A percentile compares a stretch with the other conserved stretches of the same genome.
These are phyloP conservation scores for Mucor circinelloides DNA, from an alignment of 371 early-diverging fungal species.

Conservation along the genomic window DNA sequence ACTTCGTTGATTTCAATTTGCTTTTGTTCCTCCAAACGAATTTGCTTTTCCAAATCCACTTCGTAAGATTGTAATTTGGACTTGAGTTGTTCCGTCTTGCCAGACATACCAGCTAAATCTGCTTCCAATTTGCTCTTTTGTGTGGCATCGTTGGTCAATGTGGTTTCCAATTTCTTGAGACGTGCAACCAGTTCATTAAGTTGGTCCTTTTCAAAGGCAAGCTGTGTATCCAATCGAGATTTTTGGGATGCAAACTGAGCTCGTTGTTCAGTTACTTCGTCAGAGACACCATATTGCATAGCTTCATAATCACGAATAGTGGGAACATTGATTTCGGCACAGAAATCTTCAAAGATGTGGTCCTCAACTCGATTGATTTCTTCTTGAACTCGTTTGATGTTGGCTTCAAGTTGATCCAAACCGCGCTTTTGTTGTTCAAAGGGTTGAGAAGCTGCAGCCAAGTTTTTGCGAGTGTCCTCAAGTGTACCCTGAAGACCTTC, in stretches of 20 bases:
- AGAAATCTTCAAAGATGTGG: slow-evolving; percentile 79
- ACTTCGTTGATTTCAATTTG: slow-evolving; percentile 59
- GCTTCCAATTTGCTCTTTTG: slow-evolving; percentile 36
- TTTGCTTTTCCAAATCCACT: slow-evolving; percentile 49
- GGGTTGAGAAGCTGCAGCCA: slow-evolving; percentile 11
- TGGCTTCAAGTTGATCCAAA: slow-evolving; percentile 43
- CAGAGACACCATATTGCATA: slow-evolving; percentile 65
- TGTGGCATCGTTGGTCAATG: slow-evolving; percentile 36
- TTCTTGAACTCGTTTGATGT: slow-evolving; percentile 43
- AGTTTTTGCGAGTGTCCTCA: slow-evolving; percentile 15
- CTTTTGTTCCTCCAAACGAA: slow-evolving; percentile 47
- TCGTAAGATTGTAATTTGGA: slow-evolving; percentile 22
- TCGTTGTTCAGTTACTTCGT: slow-evolving; percentile 73
- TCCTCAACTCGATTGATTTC: slow-evolving; percentile 70
- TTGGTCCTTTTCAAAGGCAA: slow-evolving; percentile 79
- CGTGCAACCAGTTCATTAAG: slow-evolving; percentile 67
- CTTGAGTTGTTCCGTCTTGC: slow-evolving; percentile 45
- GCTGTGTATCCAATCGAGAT: slow-evolving; percentile 76
- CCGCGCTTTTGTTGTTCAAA: slow-evolving; percentile 19
- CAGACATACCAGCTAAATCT: slow-evolving; percentile 40
- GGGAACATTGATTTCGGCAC: slow-evolving; percentile 64
- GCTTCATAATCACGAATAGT: slow-evolving; percentile 88
- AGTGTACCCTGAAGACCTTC: slow-evolving; percentile 21
- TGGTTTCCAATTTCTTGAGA: slow-evolving; percentile 47
- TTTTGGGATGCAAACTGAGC: slow-evolving; percentile 75